These are phyloP conservation scores for Capillidium heterosporum DNA, from an alignment of 371 early-diverging fungal species.

Conservation along the genomic window DNA sequence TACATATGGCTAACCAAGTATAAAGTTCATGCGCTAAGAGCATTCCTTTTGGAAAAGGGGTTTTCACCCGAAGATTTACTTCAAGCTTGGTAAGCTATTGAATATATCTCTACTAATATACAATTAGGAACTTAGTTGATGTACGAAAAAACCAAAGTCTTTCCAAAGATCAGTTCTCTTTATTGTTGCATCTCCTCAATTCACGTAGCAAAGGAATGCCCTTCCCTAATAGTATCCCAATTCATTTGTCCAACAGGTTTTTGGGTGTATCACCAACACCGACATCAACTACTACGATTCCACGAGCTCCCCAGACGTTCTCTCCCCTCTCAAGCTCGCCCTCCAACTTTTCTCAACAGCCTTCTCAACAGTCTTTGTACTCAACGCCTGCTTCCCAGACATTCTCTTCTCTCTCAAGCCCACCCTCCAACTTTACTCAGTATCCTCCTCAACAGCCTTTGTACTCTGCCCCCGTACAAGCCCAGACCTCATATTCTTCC, in stretches of 20 bases:
- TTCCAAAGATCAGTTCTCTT: not conserved
- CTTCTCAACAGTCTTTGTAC: not conserved
- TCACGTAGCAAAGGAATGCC: not conserved
- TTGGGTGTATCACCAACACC: not conserved
- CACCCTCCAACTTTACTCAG: not conserved
- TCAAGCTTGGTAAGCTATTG: not conserved
- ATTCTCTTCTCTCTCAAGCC: not conserved
- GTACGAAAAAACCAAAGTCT: not conserved
- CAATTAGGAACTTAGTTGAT: conserved; percentile 2
- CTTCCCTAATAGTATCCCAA: not conserved
- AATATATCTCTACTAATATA: not conserved
- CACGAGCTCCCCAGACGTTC: not conserved
- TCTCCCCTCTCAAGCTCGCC: not conserved
- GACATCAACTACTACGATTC: not conserved
- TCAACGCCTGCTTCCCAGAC: not conserved
- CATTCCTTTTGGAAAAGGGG: not conserved
- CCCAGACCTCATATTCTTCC: too few relatives aligned
- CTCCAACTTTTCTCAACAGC: not conserved
- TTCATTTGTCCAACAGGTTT: conserved; percentile 1
- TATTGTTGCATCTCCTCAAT: conserved; percentile 2
- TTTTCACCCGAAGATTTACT: not conserved
- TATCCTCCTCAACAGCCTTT: too few relatives aligned
- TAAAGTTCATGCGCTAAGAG: not conserved
- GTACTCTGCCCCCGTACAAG: too few relatives aligned
- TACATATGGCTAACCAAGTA: not conserved